Conservation (phyloP, 257 asterid species). For the Solanum neorickii region DNA sequence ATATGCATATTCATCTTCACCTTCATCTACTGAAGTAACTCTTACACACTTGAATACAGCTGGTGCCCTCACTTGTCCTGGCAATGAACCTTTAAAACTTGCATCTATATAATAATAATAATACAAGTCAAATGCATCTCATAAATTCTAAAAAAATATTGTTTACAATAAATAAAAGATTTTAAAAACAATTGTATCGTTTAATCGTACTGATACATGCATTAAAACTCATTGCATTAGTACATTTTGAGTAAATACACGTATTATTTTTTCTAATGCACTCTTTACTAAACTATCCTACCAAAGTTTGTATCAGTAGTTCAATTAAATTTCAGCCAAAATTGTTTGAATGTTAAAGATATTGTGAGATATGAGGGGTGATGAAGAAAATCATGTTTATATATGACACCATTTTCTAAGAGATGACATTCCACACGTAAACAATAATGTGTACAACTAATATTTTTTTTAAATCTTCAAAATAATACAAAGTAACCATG, state of each 20-base stretch:
- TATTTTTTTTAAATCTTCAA: background rate
- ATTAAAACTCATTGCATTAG: background rate
- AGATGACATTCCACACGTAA: background rate
- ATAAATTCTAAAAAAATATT: background rate
- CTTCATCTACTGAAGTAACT: conserved; percentile 59
- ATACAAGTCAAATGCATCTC: background rate
- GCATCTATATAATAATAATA: conserved; percentile 14
- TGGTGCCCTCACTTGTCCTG: conserved; percentile 65
- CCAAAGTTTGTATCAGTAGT: background rate
- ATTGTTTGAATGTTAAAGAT: background rate
- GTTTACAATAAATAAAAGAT: too few relatives aligned
- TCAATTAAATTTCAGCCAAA: background rate
- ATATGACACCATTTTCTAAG: background rate
- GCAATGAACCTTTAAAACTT: conserved; percentile 44
- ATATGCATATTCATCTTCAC: conserved; percentile 68
- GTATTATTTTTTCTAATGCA: too few relatives aligned
- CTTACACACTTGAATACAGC: conserved; percentile 68
- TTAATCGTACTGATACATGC: background rate
- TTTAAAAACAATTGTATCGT: too few relatives aligned
- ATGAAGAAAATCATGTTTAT: background rate
- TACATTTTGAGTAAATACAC: too few relatives aligned
- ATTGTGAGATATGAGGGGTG: background rate
- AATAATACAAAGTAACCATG: background rate
- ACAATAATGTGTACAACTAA: background rate
- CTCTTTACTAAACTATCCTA: background rate